phyloP scores from a whole-genome alignment of 2,329 filamentous ascomycete species.

The Sordariomycetes sp. region DNA sequence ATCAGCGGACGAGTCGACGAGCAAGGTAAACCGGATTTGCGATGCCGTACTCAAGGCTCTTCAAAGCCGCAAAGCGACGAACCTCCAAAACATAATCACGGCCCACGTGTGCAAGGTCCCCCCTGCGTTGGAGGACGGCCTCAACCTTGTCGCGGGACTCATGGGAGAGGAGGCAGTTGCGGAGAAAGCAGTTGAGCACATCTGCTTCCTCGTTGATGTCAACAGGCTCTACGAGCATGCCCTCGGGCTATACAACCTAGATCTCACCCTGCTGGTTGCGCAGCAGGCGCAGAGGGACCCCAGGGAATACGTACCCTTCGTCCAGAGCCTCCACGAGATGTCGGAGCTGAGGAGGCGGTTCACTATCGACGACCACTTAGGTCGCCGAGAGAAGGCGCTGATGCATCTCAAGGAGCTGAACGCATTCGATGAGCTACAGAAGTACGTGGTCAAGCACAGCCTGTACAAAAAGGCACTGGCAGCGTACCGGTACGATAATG shows the following conservation, averaged over 20 bases:
- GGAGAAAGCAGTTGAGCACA: constrained; percentile 87
- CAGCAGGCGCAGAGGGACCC: constrained; percentile 96
- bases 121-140: constrained; percentile 77
- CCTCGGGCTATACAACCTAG: constrained; percentile 82
- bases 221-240: constrained; percentile 87
- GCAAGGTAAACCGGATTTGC: constrained; percentile 82
- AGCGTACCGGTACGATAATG: constrained; percentile 72
- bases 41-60: constrained; percentile 69
- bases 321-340: constrained; percentile 75
- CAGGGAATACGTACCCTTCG: constrained; percentile 87
- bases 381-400: constrained; percentile 66
- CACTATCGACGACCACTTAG: constrained; percentile 80
- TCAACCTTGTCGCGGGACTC: constrained; percentile 68
- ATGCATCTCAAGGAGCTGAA: constrained; percentile 62
- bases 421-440: constrained; percentile 65
- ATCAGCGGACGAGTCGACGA: constrained; percentile 8
- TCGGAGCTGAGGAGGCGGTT: constrained; percentile 62
- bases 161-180: constrained; percentile 59
- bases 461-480: constrained; percentile 71
- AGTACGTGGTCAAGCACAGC: constrained; percentile 67
- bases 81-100: constrained; percentile 88
- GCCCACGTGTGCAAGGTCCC: constrained; percentile 90
- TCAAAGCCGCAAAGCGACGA: constrained; percentile 44
- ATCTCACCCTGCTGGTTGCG: constrained; percentile 79
- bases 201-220: constrained; percentile 92